A percentile compares a stretch with the other conserved stretches of the same genome.
These are phyloP conservation scores for Penicillium sp. DNA, from an alignment of 2,329 filamentous ascomycete species.

Conservation along the genomic window DNA sequence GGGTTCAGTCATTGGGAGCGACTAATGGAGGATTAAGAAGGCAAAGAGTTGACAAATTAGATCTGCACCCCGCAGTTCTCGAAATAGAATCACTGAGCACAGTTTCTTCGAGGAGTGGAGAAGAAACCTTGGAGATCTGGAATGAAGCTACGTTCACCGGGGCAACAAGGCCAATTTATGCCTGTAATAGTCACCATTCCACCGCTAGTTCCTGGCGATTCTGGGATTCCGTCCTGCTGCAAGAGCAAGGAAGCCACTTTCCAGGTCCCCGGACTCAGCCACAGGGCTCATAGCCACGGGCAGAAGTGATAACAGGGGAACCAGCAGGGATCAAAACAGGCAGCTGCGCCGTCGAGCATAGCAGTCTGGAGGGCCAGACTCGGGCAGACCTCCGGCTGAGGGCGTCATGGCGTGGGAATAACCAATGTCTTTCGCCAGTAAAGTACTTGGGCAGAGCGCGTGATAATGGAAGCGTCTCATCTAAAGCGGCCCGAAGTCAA, in stretches of 20 bases:
- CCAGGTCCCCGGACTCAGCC: neutral
- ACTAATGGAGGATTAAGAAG: neutral
- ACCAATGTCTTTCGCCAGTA: neutral
- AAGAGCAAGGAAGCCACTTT: neutral
- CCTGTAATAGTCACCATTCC: neutral
- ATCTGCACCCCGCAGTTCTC: neutral
- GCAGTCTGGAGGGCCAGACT: neutral
- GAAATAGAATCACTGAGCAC: neutral
- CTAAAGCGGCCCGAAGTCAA: no score
- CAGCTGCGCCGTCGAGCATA: neutral
- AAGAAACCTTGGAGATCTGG: neutral
- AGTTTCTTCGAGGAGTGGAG: neutral
- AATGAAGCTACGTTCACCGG: neutral
- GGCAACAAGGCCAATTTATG: neutral
- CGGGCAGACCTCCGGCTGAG: neutral
- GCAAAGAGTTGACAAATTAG: neutral
- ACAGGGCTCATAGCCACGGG: neutral
- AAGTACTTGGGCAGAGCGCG: neutral
- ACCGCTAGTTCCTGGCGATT: neutral
- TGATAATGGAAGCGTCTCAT: neutral
- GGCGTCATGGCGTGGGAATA: neutral
- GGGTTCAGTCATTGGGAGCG: neutral
- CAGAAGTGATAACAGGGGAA: neutral
- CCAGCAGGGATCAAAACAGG: neutral
- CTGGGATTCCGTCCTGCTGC: neutral